A percentile compares a stretch with the other conserved stretches of the same genome.
Evolutionary conservation across 148 eudicot species (phyloP).

Genomic region (Tetragonia tetragonoides): DNA sequence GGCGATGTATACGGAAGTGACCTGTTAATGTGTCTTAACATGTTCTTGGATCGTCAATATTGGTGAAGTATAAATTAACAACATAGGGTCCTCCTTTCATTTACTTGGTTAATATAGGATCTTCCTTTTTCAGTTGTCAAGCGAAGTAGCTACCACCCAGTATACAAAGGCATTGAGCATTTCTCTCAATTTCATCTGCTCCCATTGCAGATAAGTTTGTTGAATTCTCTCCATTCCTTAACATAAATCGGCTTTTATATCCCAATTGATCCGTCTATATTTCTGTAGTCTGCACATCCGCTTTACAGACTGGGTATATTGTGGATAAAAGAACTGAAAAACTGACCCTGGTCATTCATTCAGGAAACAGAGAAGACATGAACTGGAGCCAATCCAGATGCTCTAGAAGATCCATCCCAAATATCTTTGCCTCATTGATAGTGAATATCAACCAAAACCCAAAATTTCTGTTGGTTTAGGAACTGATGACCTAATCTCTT

Average conservation of each 20-base stretch:
- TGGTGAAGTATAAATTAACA: neutral
- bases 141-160: slow-evolving; percentile 6
- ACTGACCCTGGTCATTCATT: too few species aligned
- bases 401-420: too few species aligned
- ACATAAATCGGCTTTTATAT: too few species aligned
- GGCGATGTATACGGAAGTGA: slow-evolving; percentile 2
- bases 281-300: too few species aligned
- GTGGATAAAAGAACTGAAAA: too few species aligned
- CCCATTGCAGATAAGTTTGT: neutral
- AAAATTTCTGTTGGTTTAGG: neutral
- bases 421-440: too few species aligned
- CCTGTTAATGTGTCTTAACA: neutral
- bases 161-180: slow-evolving; percentile 6
- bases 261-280: too few species aligned
- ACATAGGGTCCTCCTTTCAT: neutral
- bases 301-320: too few species aligned
- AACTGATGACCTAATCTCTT: neutral
- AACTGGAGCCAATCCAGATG: too few species aligned
- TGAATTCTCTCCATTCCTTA: too few species aligned
- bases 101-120: neutral
- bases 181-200: slow-evolving; percentile 6
- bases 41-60: slow-evolving; percentile 10
- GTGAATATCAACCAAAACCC: neutral
- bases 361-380: too few species aligned
- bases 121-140: slow-evolving; percentile 12